phyloP scores from a whole-genome alignment of 495 filamentous ascomycete species.

The Penicillium daleae region DNA sequence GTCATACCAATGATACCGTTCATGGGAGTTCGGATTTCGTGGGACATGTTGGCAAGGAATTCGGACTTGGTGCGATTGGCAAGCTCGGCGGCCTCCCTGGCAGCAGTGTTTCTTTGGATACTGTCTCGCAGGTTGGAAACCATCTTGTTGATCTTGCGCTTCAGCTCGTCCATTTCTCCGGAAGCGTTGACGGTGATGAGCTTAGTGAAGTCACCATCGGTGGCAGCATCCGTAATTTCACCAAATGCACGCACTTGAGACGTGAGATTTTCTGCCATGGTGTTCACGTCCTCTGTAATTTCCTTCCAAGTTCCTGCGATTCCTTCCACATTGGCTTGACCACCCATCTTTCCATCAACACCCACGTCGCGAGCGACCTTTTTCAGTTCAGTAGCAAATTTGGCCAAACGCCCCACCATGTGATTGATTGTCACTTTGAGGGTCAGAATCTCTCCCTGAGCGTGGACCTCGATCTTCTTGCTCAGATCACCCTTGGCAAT shows the following conservation, averaged over 20 bases:
- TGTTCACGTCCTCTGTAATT: slow-evolving; percentile 97
- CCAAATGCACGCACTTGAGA: slow-evolving; percentile 98
- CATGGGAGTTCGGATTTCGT: slow-evolving; percentile 99
- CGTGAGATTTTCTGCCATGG: slow-evolving; percentile 97
- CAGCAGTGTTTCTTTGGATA: slow-evolving; percentile 97
- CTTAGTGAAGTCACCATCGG: slow-evolving; percentile 95
- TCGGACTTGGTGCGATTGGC: slow-evolving; percentile 99
- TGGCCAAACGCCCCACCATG: slow-evolving; percentile 96
- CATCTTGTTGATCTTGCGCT: slow-evolving; percentile 99
- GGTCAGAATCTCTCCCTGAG: slow-evolving; percentile 91
- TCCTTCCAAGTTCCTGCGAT: slow-evolving; percentile 97
- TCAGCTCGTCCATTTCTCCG: slow-evolving; percentile 98
- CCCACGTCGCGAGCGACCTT: slow-evolving; percentile 96
- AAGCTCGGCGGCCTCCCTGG: slow-evolving; percentile 93
- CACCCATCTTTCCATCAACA: slow-evolving; percentile 98
- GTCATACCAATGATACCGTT: slow-evolving; percentile 90
- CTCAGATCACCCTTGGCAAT: slow-evolving; percentile 94
- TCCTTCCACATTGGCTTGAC: slow-evolving; percentile 92
- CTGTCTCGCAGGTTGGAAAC: slow-evolving; percentile 92
- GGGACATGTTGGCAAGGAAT: slow-evolving; percentile 98
- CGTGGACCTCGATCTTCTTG: slow-evolving; percentile 94
- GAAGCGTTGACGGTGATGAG: slow-evolving; percentile 98
- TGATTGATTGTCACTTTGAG: slow-evolving; percentile 98
- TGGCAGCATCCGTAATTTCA: slow-evolving; percentile 96
- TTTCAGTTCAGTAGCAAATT: slow-evolving; percentile 96